A percentile compares a stretch with the other conserved stretches of the same genome.
Conservation (phyloP, 768 basidiomycete genomes). For the Cystobasidium onofrii region DNA sequence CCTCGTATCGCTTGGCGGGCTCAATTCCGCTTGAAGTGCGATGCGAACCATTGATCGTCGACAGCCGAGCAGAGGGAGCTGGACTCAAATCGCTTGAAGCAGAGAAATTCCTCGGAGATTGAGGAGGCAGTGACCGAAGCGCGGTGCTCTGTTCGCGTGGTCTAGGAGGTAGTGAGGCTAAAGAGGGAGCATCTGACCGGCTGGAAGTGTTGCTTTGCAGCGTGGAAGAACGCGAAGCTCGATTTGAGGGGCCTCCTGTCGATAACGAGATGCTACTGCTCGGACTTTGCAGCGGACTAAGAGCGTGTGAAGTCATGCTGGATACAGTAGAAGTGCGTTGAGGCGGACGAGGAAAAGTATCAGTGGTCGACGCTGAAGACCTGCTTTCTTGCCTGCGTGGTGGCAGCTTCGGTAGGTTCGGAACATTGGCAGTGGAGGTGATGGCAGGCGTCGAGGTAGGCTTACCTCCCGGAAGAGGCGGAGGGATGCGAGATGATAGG, state of each 20-base stretch:
- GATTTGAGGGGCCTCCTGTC: background rate
- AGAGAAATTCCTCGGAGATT: background rate
- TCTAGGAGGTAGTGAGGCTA: background rate
- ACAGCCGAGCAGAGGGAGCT: background rate
- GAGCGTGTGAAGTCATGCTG: background rate
- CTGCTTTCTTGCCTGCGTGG: background rate
- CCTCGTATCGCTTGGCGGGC: background rate
- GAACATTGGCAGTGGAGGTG: background rate
- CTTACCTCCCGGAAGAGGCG: background rate
- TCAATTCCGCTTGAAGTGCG: background rate
- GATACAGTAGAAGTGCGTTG: background rate
- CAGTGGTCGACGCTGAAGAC: background rate
- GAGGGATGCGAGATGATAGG: background rate
- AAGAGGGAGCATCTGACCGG: background rate
- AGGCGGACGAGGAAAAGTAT: background rate
- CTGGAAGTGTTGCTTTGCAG: background rate
- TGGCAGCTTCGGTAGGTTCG: background rate
- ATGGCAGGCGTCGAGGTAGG: background rate
- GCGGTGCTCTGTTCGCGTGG: background rate
- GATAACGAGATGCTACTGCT: background rate
- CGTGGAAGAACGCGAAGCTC: background rate
- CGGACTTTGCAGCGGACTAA: background rate
- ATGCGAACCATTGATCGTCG: background rate
- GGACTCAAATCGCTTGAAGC: background rate
- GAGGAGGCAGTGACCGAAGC: background rate